phyloP scores from a whole-genome alignment of 768 basidiomycete genomes.

The Brasilioporus rufonigricans region DNA sequence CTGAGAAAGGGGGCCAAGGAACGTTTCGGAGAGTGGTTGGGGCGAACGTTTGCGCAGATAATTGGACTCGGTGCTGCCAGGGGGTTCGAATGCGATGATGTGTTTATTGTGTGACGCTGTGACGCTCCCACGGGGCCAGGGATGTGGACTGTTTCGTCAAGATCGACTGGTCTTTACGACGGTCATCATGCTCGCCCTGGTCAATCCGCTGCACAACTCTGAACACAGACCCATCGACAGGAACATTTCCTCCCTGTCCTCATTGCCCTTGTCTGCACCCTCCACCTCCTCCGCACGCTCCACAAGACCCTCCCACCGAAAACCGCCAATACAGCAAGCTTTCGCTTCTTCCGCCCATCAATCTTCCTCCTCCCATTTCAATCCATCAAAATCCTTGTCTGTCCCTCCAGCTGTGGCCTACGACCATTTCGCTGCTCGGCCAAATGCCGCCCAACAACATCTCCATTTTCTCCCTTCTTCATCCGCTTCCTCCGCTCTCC shows the following conservation, averaged over 20 bases:
- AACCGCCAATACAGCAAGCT: constrained; percentile 25
- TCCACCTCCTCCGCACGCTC: constrained; percentile 25
- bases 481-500: constrained; percentile 16
- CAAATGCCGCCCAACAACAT: constrained; percentile 15
- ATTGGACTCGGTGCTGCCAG: neutral
- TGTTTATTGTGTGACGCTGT: constrained; percentile 13
- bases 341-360: constrained; percentile 29
- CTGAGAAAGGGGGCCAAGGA: too few species aligned
- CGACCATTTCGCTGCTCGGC: constrained; percentile 16
- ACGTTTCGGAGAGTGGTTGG: neutral
- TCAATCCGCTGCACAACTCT: constrained; percentile 37
- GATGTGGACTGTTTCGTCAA: constrained; percentile 12
- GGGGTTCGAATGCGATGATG: too few species aligned
- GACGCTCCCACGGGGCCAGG: constrained; percentile 22
- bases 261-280: neutral
- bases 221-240: constrained; percentile 32
- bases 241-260: constrained; percentile 17
- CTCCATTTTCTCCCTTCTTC: constrained; percentile 10
- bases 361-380: constrained; percentile 18
- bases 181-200: constrained; percentile 48
- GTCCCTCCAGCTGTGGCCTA: constrained; percentile 28
- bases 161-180: constrained; percentile 15
- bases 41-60: constrained; percentile 1
- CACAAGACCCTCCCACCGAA: constrained; percentile 25
- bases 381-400: constrained; percentile 17